These are phyloP conservation scores for Diutina sp. DNA, from an alignment of 1,139 yeast genomes.

Conservation along the genomic window DNA sequence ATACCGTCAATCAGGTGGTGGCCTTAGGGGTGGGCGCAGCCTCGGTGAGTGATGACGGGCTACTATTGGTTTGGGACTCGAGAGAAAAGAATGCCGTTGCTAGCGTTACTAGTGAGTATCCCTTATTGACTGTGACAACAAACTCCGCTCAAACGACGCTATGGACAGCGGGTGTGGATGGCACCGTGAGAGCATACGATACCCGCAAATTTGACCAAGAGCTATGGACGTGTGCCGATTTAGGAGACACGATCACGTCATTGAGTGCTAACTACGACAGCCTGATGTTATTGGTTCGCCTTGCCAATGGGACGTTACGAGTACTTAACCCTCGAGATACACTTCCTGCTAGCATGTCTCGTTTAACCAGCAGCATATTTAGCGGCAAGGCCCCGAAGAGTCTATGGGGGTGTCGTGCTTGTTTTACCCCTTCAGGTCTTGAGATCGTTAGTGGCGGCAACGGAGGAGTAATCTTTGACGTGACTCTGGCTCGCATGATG, in stretches of 20 bases:
- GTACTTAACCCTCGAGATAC: conserved; percentile 42
- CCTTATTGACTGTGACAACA: conserved; percentile 42
- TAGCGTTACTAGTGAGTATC: conserved; percentile 34
- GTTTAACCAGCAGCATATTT: conserved; percentile 32
- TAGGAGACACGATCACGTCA: conserved; percentile 32
- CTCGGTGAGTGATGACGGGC: conserved; percentile 58
- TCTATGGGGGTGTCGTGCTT: conserved; percentile 35
- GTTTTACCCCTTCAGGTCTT: conserved; percentile 25
- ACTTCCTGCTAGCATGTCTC: conserved; percentile 20
- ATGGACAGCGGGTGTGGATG: conserved; percentile 59
- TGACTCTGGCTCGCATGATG: conserved; percentile 31
- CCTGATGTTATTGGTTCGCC: conserved; percentile 37
- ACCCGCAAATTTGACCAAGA: conserved; percentile 23
- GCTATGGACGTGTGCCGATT: conserved; percentile 36
- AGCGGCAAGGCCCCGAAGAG: conserved; percentile 49
- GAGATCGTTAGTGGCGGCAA: conserved; percentile 47
- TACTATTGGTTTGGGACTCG: conserved; percentile 49
- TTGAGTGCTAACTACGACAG: conserved; percentile 37
- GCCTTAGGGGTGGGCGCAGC: conserved; percentile 12
- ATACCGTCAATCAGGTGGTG: conserved; percentile 8
- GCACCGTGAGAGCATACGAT: conserved; percentile 47
- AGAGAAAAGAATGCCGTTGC: conserved; percentile 33
- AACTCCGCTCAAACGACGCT: conserved; percentile 25
- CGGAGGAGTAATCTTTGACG: conserved; percentile 53
- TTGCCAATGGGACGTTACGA: conserved; percentile 44